Conservation (phyloP, 768 basidiomycete species). For the Kwoniella pini region DNA sequence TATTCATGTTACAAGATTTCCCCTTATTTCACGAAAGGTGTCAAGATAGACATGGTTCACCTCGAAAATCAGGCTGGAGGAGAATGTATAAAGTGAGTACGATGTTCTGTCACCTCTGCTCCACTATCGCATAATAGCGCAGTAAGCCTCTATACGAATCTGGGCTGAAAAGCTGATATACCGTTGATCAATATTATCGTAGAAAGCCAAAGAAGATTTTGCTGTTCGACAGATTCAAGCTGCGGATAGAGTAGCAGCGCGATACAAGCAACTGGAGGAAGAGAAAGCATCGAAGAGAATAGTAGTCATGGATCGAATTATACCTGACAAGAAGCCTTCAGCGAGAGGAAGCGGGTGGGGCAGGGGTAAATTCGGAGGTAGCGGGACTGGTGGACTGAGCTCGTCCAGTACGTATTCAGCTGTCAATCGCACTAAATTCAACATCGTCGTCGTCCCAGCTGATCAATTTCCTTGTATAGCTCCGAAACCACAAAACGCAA, state of each 20-base stretch:
- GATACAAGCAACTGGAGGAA: constrained; percentile 41
- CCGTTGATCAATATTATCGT: not conserved
- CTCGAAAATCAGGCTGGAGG: constrained; percentile 41
- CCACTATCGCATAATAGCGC: too few relatives aligned
- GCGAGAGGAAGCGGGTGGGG: constrained; percentile 7
- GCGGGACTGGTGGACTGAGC: not conserved
- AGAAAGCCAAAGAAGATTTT: constrained; percentile 43
- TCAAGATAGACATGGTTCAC: constrained; percentile 28
- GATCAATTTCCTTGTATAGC: not conserved
- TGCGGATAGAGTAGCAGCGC: constrained; percentile 26
- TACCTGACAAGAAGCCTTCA: constrained; percentile 22
- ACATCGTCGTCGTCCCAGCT: not conserved
- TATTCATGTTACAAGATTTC: constrained; percentile 31
- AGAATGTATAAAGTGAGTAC: constrained; percentile 42
- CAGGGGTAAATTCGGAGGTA: not conserved
- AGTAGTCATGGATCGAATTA: constrained; percentile 33
- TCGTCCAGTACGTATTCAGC: constrained; percentile 4
- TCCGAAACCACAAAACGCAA: constrained; percentile 5
- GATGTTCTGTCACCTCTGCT: too few relatives aligned
- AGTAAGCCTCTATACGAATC: too few relatives aligned
- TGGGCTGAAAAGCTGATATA: too few relatives aligned
- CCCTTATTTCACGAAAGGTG: constrained; percentile 34
- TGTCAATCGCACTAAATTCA: not conserved
- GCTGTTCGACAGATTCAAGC: constrained; percentile 31
- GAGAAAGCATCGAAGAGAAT: constrained; percentile 37